phyloP scores from a whole-genome alignment of 23 red algal genomes.

The Gracilaria domingensis region DNA sequence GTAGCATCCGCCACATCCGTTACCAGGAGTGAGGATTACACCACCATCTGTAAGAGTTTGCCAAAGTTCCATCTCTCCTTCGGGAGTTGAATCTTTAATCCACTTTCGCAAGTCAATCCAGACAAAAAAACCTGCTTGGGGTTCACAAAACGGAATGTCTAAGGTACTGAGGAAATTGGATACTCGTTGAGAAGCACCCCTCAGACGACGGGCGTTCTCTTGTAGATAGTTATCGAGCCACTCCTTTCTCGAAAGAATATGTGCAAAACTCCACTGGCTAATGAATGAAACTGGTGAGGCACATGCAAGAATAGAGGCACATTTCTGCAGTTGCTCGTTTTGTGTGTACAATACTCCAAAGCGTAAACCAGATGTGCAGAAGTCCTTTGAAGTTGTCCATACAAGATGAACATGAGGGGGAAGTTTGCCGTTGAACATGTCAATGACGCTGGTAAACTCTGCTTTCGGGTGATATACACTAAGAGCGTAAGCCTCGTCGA shows the following conservation, averaged over 20 bases:
- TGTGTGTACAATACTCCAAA: slow-evolving; percentile 86
- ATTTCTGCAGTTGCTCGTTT: slow-evolving; percentile 61
- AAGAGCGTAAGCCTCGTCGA: slow-evolving; percentile 90
- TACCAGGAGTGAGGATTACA: slow-evolving; percentile 54
- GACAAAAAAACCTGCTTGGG: slow-evolving; percentile 66
- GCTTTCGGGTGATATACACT: slow-evolving; percentile 57
- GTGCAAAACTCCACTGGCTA: slow-evolving; percentile 45
- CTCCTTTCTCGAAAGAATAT: slow-evolving; percentile 29
- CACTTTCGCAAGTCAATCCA: slow-evolving; percentile 59
- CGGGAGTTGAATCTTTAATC: not conserved
- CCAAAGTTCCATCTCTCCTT: slow-evolving; percentile 60
- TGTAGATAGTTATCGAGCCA: slow-evolving; percentile 54
- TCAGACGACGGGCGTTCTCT: slow-evolving; percentile 33
- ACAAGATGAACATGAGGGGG: slow-evolving; percentile 88
- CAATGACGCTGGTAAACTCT: slow-evolving; percentile 57
- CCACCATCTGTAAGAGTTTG: slow-evolving; percentile 19
- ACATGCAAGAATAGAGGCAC: slow-evolving; percentile 18
- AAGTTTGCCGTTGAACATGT: slow-evolving; percentile 73
- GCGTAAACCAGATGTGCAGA: slow-evolving; percentile 80
- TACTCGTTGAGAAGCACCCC: slow-evolving; percentile 16
- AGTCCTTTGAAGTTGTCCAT: slow-evolving; percentile 92
- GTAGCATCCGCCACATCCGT: slow-evolving; percentile 20
- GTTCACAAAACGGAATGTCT: slow-evolving; percentile 41
- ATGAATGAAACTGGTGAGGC: slow-evolving; percentile 32
- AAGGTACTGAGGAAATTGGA: slow-evolving; percentile 13